Evolutionary conservation across 768 basidiomycete species (phyloP).

Genomic region (Termitomyces eurrhizus): DNA sequence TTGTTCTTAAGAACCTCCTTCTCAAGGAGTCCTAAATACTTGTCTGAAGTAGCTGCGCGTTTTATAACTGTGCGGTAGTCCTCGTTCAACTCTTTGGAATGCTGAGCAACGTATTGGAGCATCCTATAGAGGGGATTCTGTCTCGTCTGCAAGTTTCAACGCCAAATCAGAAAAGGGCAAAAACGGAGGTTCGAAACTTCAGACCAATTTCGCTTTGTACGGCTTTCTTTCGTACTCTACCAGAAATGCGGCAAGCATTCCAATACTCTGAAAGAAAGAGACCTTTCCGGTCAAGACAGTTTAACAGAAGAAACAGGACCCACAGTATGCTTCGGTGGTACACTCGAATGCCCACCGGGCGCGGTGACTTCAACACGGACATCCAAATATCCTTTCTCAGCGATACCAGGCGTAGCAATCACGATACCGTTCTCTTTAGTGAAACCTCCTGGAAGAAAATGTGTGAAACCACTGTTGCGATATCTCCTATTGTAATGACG

Average conservation of each 20-base stretch:
- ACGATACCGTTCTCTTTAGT: constrained; percentile 45
- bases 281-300: background rate
- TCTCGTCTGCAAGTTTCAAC: constrained; percentile 36
- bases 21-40: constrained; percentile 49
- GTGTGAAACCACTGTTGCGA: background rate
- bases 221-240: constrained; percentile 69
- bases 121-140: constrained; percentile 54
- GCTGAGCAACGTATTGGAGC: constrained; percentile 63
- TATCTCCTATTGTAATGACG: background rate
- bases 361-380: constrained; percentile 61
- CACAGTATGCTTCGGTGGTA: constrained; percentile 81
- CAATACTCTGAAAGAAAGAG: constrained; percentile 56
- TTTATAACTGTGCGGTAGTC: constrained; percentile 44
- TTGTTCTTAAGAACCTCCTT: constrained; percentile 37
- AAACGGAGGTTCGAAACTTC: constrained; percentile 8
- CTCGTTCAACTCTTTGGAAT: constrained; percentile 52
- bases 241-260: constrained; percentile 70
- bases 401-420: constrained; percentile 59
- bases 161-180: background rate
- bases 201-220: constrained; percentile 45
- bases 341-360: constrained; percentile 81
- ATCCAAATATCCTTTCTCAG: constrained; percentile 72
- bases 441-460: constrained; percentile 37
- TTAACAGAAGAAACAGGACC: constrained; percentile 10
- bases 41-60: constrained; percentile 43